Percentiles rank a stretch among this genome's conserved stretches.
Conservation (phyloP, 345 rosid species). For the Turnera subulata region DNA sequence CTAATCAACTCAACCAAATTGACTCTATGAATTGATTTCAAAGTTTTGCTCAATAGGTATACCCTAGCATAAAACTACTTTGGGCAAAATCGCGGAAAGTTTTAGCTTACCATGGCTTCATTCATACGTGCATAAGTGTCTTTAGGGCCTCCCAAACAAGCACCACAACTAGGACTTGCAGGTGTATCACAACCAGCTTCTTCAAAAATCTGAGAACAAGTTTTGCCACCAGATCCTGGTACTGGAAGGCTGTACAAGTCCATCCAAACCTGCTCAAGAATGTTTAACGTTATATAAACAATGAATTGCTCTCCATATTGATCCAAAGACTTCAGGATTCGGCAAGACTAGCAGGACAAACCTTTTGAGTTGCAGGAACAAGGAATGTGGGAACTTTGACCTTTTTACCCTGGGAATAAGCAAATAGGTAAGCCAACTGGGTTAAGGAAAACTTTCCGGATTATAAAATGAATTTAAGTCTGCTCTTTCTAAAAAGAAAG, state of each 20-base stretch:
- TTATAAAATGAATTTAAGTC: not conserved
- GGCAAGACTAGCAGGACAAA: constrained; percentile 12
- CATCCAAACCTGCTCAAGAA: constrained; percentile 71
- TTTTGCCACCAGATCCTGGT: constrained; percentile 94
- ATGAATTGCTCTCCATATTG: not conserved
- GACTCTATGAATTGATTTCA: too few species aligned
- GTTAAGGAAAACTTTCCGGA: too few species aligned
- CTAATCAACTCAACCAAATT: too few species aligned
- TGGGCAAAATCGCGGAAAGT: too few species aligned
- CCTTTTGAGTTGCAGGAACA: constrained; percentile 97
- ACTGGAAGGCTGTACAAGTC: constrained; percentile 81
- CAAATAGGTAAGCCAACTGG: not conserved
- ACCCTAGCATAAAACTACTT: too few species aligned
- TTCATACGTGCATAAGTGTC: constrained; percentile 96
- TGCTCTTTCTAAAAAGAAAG: not conserved
- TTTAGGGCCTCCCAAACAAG: constrained; percentile 95
- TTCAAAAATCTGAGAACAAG: constrained; percentile 93
- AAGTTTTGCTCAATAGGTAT: too few species aligned
- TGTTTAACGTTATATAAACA: not conserved
- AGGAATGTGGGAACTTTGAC: constrained; percentile 97
- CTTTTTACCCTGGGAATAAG: constrained; percentile 57
- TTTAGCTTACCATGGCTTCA: constrained; percentile 60
- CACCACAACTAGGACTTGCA: constrained; percentile 93
- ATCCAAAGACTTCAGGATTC: not conserved
- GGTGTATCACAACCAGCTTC: constrained; percentile 99